These are phyloP conservation scores for Cytospora piceicola DNA, from an alignment of 2,329 filamentous ascomycete genomes.

Conservation along the genomic window DNA sequence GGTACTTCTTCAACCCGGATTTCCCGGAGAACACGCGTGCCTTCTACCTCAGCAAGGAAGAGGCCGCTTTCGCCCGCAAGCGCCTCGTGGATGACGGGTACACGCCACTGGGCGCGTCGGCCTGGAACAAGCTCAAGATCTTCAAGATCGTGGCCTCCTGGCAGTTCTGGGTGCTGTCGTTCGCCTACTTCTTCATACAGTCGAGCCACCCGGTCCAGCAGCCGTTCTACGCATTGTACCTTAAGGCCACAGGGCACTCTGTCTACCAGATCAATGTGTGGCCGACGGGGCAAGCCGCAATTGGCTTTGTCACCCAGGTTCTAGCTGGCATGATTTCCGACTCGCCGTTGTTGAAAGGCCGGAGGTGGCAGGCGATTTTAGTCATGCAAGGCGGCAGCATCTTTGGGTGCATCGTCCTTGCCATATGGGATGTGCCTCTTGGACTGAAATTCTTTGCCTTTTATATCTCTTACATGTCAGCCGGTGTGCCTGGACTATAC, in stretches of 20 bases:
- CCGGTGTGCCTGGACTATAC: slow-evolving; percentile 31
- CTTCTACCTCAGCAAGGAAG: slow-evolving; percentile 24
- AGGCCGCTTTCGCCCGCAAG: slow-evolving; percentile 21
- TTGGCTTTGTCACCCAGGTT: slow-evolving; percentile 23
- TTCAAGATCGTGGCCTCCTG: slow-evolving; percentile 18
- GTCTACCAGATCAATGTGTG: slow-evolving; percentile 28
- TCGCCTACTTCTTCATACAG: slow-evolving; percentile 32
- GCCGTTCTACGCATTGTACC: slow-evolving; percentile 24
- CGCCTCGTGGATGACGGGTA: slow-evolving; percentile 25
- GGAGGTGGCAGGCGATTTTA: slow-evolving; percentile 28
- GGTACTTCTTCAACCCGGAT: slow-evolving; percentile 30
- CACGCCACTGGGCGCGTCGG: slow-evolving; percentile 20
- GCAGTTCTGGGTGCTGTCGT: slow-evolving; percentile 28
- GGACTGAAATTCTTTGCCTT: slow-evolving; percentile 33
- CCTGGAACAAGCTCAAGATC: slow-evolving; percentile 22
- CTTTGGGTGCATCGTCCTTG: slow-evolving; percentile 25
- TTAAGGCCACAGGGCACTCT: slow-evolving; percentile 15
- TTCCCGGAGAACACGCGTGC: slow-evolving; percentile 29
- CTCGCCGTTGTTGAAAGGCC: slow-evolving; percentile 26
- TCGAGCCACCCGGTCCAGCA: slow-evolving; percentile 26
- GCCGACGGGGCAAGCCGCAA: slow-evolving; percentile 28
- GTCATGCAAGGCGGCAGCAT: slow-evolving; percentile 31
- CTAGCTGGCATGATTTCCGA: slow-evolving; percentile 31
- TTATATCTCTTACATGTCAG: slow-evolving; percentile 28
- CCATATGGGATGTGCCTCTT: slow-evolving; percentile 24